These are phyloP conservation scores for Nakazawaea ernobii DNA, from an alignment of 805 yeast species.

Conservation along the genomic window DNA sequence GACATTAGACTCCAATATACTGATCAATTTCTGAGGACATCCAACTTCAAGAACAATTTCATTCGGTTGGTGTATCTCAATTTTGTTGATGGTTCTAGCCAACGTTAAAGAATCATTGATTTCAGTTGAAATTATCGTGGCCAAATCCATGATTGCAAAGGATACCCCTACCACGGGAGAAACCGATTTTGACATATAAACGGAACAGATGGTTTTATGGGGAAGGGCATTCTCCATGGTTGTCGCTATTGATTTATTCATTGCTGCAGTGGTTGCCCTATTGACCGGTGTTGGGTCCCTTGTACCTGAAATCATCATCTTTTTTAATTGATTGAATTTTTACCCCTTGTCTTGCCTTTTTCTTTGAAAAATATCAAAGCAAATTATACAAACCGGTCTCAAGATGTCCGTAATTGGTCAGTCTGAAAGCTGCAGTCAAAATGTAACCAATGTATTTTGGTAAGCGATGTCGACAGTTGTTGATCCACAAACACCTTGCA, in stretches of 20 bases:
- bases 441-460: too few species aligned
- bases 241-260: not conserved
- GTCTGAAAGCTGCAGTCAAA: too few species aligned
- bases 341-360: too few species aligned
- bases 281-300: not conserved
- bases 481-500: too few species aligned
- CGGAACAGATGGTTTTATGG: constrained; percentile 14
- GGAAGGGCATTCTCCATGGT: not conserved
- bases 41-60: constrained; percentile 29
- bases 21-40: constrained; percentile 22
- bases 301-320: not conserved
- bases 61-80: constrained; percentile 28
- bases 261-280: not conserved
- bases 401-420: too few species aligned
- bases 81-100: constrained; percentile 36
- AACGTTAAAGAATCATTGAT: constrained; percentile 40
- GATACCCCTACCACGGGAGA: constrained; percentile 32
- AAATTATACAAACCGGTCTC: too few species aligned
- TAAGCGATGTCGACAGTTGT: too few species aligned
- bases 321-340: too few species aligned
- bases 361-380: too few species aligned
- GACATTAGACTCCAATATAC: constrained; percentile 29
- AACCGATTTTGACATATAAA: constrained; percentile 18
- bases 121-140: constrained; percentile 30
- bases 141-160: constrained; percentile 30